Base-by-base conservation (phyloP, 1,284 basidiomycete genomes). In the Trichosporon sp. region DNA sequence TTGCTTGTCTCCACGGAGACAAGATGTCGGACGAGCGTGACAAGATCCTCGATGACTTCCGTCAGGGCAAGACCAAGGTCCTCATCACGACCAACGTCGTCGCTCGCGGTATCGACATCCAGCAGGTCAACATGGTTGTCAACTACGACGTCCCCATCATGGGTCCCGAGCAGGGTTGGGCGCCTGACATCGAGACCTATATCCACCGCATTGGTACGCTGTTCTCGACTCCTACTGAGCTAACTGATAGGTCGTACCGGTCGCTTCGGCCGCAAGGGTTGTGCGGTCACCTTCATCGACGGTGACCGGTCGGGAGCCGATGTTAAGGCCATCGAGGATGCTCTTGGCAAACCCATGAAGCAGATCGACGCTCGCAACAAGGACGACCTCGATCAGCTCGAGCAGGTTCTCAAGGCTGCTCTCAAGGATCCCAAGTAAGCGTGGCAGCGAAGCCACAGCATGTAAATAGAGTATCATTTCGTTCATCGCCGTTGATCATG, bases 81-180 rank as follows among this genome's bases (percentile, higher is more conserved):
- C 86, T 99, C 75, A 99, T 99, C 82, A 98, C 97, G 68, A 99
- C 97, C 68, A 99, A 99, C 84, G 97, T 99, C 78, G 92, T 99
- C 76, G 95, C 97, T 8, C 91, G 97, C 46, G 97, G 97, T 64
- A 99, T 99, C 86, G 97, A 99, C 81, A 98, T 99, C 78, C 88
- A 94, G 75, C 96, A 98, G 86, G 97, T 99, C 76, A 99, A 98
- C 86, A 95, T 98, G 93, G 94, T 97, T 21, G 92, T 96, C 80
- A 98, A 99, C 86, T 99, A 99, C 82, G 97, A 99, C 83, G 88
- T 99, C 67, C 97, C 97, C 0, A 87, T 93, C 76, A 88, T 93
- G 85, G 84, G 85, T 26, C 81, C 84, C 31, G 86, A 86, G 26
- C 76, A 75, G 19, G 65, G 70, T 32, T 78, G 68, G 83, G 75